phyloP scores from a whole-genome alignment of 176 grass and related monocot species.

The Carex cristatella region DNA sequence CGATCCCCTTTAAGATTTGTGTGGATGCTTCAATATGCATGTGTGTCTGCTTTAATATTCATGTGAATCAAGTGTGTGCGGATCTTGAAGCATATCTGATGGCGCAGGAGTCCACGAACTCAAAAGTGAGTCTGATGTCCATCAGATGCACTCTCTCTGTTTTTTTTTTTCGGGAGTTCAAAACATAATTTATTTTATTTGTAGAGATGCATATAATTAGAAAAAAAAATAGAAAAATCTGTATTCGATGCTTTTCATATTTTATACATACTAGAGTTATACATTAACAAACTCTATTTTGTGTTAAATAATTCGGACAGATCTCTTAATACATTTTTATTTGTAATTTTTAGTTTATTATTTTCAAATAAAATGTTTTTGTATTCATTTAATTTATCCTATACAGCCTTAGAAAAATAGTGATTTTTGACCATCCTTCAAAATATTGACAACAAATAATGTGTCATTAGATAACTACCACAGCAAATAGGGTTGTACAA shows the following conservation, averaged over 20 bases:
- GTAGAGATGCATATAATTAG: neutral
- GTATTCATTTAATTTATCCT: neutral
- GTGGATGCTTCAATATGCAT: no score
- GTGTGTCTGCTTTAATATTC: no score
- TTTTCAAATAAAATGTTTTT: neutral
- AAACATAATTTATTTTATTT: neutral
- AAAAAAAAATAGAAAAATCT: neutral
- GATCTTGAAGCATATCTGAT: no score
- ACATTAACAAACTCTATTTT: neutral
- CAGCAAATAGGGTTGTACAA: no score
- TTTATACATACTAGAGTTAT: neutral
- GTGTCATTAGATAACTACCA: no score
- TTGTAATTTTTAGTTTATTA: neutral
- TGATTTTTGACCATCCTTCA: neutral
- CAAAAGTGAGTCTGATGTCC: no score
- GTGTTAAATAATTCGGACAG: neutral
- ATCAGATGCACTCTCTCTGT: neutral
- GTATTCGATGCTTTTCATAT: neutral
- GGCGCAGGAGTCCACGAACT: no score
- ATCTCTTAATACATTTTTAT: neutral
- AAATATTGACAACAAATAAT: no score
- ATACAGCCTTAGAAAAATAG: neutral
- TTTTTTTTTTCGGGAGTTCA: neutral
- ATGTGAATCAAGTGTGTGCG: no score
- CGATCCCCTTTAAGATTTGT: no score